Evolutionary conservation across 768 basidiomycete genomes (phyloP), one percentile per base, ranked within the genome.

Genomic region (Cystobasidium tubakii): DNA sequence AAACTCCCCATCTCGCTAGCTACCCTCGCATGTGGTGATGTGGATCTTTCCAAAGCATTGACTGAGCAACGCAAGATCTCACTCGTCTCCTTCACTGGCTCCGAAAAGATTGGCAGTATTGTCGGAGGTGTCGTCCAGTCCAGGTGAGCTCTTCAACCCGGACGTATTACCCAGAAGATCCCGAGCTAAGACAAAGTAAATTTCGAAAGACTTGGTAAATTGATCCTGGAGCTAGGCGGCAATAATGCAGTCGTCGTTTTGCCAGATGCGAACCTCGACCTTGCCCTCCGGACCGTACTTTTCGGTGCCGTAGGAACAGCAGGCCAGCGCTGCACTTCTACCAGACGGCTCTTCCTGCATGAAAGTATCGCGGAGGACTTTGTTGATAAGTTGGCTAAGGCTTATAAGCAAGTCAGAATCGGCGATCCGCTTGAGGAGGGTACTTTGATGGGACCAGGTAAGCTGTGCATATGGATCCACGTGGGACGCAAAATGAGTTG

Each of bases 181-280:
- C n/a, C n/a, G n/a, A n/a, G 54, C 75, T 95, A 94, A 81, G 94
- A 93, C 23, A 91, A 95, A 9, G 12, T 36, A 7, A 7, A 29
- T 27, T 19, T 57, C 54, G 54, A 33, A 57, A 71, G 69, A 60
- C 69, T 71, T 19, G 69, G 69, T 7, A 7, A 36, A 12, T 55
- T 71, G 25, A 87, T 97, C 25, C 85, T 97, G 29, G 95, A 97
- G 80, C 84, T 97, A 1, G 94, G 94, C 29, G 95, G 95, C 42
- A 97, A 98, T 83, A 97, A 97, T 79, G 93, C 94, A 76, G 88
- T 91, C 46, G 88, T 96, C 77, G 85, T 98, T 76, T 90, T 96
- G 87, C 86, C 90, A 63, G 95, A 96, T 82, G 94, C 95, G 23
- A 92, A 96, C 82, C 86, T 96, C 27, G 85, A 86, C 36, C 87